Evolutionary conservation across 306 rosid species (phyloP), one percentile per base, ranked within the genome.

Genomic region (Quercus berberidifolia): DNA sequence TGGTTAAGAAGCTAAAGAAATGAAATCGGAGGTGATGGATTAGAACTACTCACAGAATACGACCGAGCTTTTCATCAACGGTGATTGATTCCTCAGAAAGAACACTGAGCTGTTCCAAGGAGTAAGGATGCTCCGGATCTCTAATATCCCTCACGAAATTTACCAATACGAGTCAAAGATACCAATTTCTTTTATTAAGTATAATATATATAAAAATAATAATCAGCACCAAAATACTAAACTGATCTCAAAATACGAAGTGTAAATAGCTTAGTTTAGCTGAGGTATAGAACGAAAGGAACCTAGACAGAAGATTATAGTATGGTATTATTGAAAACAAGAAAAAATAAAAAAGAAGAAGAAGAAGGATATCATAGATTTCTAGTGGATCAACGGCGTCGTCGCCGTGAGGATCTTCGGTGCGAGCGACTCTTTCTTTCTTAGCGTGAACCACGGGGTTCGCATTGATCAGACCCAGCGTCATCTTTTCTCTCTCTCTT

Each of bases 71-170:
- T 55, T 92, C 94, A 83, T 95, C 97, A 20, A 95, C 97, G 19
- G 98, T 89, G 78, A 95, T 91, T 18, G 99, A 95, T 80, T 95
- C 98, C 82, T 95, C 97, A 1, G 99, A 95, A 19, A 95, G 94
- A 33, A 95, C 99, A 59, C 97, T 93, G 75, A 95, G 95, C 89
- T 95, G 99, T 79, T 92, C 99, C 65, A 95, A 78, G n/a, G 99
- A 95, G 79, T 95, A 95, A 10, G 99, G 99, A 81, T 95, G 99
- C 70, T 95, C 99, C 30, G 99, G 99, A 95, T 95, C 99, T 92
- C 99, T 91, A 20, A 95, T 95, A 83, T 95, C 97, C 87, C 98
- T 90, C 91, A 92, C 98, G 78, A 90, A 92, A 93, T 95, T 79
- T 95, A 74, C 55, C 69, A 70, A 91, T 76, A 75, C 75, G 52